Conservation (phyloP, 139 green algal species). For the Micractinium sp. region DNA sequence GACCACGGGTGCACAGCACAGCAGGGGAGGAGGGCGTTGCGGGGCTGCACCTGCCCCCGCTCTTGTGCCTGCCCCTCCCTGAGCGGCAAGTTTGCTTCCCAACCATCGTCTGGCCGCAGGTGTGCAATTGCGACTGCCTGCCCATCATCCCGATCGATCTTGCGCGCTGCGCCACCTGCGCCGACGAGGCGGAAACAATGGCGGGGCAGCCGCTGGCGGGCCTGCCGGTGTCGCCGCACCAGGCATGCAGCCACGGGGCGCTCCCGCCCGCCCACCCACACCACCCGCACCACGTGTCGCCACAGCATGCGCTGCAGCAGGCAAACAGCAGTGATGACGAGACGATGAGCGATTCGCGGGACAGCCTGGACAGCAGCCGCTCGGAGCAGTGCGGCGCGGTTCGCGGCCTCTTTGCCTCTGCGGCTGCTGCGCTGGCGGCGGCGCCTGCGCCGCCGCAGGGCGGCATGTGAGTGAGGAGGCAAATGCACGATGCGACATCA, state of each 20-base stretch:
- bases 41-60: background rate
- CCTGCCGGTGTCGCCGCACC: background rate
- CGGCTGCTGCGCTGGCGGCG: background rate
- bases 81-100: background rate
- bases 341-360: constrained; percentile 4
- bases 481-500: no score
- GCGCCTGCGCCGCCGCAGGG: background rate
- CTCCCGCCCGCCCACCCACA: no score
- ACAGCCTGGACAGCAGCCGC: constrained; percentile 28
- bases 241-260: background rate
- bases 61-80: background rate
- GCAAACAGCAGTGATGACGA: background rate
- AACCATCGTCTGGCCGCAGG: background rate
- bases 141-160: constrained; percentile 51
- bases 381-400: background rate
- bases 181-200: background rate
- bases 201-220: background rate
- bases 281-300: no score
- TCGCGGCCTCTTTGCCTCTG: background rate
- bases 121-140: constrained; percentile 76
- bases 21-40: background rate
- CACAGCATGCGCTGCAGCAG: background rate
- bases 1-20: background rate
- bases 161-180: background rate
- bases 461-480: no score